phyloP scores from a whole-genome alignment of 2,329 filamentous ascomycete species.

The Camillea tinctor region DNA sequence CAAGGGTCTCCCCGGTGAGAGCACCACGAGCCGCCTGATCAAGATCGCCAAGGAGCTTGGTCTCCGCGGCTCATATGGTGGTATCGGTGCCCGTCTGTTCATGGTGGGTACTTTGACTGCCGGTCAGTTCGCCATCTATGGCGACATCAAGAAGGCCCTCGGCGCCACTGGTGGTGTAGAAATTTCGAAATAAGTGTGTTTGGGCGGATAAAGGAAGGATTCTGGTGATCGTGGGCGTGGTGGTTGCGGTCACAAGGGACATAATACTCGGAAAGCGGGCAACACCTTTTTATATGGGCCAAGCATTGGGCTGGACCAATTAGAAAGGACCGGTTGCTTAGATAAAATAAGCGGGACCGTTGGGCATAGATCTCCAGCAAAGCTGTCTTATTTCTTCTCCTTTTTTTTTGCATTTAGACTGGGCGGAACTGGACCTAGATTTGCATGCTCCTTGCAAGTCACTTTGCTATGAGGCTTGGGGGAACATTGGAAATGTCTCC shows the following conservation, averaged over 20 bases:
- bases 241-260: slow-evolving; percentile 9
- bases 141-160: slow-evolving; percentile 48
- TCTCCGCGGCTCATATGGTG: slow-evolving; percentile 64
- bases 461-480: slow-evolving; percentile 13
- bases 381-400: slow-evolving; percentile 27
- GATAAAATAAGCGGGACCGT: slow-evolving; percentile 16
- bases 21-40: slow-evolving; percentile 67
- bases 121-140: slow-evolving; percentile 74
- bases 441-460: slow-evolving; percentile 28
- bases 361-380: slow-evolving; percentile 20
- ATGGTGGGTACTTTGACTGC: slow-evolving; percentile 69
- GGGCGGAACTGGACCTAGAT: slow-evolving; percentile 27
- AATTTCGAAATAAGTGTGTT: slow-evolving; percentile 39
- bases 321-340: slow-evolving; percentile 15
- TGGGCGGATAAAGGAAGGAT: not conserved
- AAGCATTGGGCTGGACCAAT: slow-evolving; percentile 2
- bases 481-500: slow-evolving; percentile 16
- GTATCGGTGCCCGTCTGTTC: slow-evolving; percentile 73
- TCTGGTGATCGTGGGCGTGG: not conserved
- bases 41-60: slow-evolving; percentile 76
- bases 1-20: slow-evolving; percentile 70
- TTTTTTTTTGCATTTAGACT: slow-evolving; percentile 32
- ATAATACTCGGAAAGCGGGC: slow-evolving; percentile 22
- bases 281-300: slow-evolving; percentile 17
- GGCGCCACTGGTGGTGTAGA: slow-evolving; percentile 63